Evolutionary conservation across 1,284 basidiomycete genomes (phyloP).

Genomic region (Wolfiporia cocos): DNA sequence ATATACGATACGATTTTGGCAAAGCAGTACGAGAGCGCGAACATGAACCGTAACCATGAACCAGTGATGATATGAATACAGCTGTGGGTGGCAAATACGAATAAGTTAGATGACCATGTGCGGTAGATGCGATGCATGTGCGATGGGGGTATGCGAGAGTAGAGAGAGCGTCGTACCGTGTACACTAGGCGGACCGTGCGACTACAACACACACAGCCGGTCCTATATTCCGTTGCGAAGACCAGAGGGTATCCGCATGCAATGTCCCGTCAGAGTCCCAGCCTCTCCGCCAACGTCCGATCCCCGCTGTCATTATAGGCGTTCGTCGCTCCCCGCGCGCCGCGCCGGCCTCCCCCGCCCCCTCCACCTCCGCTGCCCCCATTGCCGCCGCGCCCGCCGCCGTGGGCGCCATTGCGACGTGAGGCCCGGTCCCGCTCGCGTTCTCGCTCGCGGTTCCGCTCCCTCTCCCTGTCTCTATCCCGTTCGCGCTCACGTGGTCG

Average conservation of each 20-base stretch:
- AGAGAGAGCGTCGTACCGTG: slow-evolving; percentile 34
- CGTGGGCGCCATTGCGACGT: slow-evolving; percentile 25
- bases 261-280: slow-evolving; percentile 49
- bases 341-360: slow-evolving; percentile 28
- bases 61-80: slow-evolving; percentile 27
- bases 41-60: slow-evolving; percentile 7
- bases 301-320: slow-evolving; percentile 36
- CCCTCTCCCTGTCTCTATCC: slow-evolving; percentile 26
- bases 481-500: slow-evolving; percentile 21
- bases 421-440: slow-evolving; percentile 20
- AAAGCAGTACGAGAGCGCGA: slow-evolving; percentile 26
- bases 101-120: slow-evolving; percentile 23
- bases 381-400: slow-evolving; percentile 18
- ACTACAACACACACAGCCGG: slow-evolving; percentile 13
- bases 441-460: slow-evolving; percentile 22
- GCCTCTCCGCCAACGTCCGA: slow-evolving; percentile 75
- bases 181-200: slow-evolving; percentile 32
- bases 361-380: slow-evolving; percentile 19
- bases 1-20: slow-evolving; percentile 22
- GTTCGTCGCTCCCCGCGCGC: slow-evolving; percentile 16
- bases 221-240: slow-evolving; percentile 14
- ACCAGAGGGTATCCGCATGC: slow-evolving; percentile 12
- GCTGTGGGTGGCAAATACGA: slow-evolving; percentile 21
- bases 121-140: too few species aligned
- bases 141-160: slow-evolving; percentile 10